Conservation (phyloP, 2,329 filamentous ascomycete species). For the Lasiodiplodia gonubiensis region DNA sequence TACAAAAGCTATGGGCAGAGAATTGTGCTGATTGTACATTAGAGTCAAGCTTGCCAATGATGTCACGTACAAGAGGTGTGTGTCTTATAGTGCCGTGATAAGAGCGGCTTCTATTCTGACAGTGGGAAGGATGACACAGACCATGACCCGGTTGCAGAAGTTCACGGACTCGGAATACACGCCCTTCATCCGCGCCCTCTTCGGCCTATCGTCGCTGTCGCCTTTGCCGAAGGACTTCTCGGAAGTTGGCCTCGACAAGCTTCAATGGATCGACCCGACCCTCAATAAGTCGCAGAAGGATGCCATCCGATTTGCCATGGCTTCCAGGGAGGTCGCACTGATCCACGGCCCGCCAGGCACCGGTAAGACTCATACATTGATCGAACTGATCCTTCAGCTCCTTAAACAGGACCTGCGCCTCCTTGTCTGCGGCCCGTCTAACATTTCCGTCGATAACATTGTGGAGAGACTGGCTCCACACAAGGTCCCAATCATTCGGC, state of each 20-base stretch:
- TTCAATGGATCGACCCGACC: slow-evolving; percentile 61
- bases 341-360: slow-evolving; percentile 97
- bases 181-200: slow-evolving; percentile 64
- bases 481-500: slow-evolving; percentile 83
- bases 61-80: slow-evolving; percentile 68
- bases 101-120: slow-evolving; percentile 12
- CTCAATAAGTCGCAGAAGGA: slow-evolving; percentile 68
- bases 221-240: slow-evolving; percentile 54
- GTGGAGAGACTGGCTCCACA: slow-evolving; percentile 87
- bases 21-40: slow-evolving; percentile 43
- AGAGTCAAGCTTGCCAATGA: slow-evolving; percentile 71
- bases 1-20: slow-evolving; percentile 2
- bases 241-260: slow-evolving; percentile 47
- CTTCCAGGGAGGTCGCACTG: slow-evolving; percentile 78
- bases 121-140: slow-evolving; percentile 62
- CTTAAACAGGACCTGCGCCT: slow-evolving; percentile 74
- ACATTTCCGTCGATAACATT: slow-evolving; percentile 98
- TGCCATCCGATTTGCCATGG: slow-evolving; percentile 79
- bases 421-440: slow-evolving; percentile 94
- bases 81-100: slow-evolving; percentile 17
- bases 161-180: slow-evolving; percentile 62
- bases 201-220: slow-evolving; percentile 63
- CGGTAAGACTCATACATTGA: slow-evolving; percentile 94
- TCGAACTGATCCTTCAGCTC: slow-evolving; percentile 93
- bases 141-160: slow-evolving; percentile 65